Percentiles rank a stretch among this genome's conserved stretches.
These are phyloP conservation scores for Phytophthora europaea DNA, from an alignment of 352 stramenopile genomes.

Conservation along the genomic window DNA sequence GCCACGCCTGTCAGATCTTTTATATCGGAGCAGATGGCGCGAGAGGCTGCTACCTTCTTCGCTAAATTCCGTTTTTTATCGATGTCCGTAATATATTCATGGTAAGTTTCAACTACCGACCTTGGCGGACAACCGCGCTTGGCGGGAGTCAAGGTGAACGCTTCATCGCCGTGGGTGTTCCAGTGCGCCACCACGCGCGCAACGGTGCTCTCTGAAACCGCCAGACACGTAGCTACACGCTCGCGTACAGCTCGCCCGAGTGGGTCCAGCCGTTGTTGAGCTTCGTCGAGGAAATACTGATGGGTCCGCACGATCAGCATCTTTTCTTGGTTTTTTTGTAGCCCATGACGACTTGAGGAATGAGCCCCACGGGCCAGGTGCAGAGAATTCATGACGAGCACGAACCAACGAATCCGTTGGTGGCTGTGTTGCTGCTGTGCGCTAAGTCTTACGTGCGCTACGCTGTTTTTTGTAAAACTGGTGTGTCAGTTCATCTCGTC, in stretches of 20 bases:
- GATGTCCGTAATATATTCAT: conserved; percentile 2
- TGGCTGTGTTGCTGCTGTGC: too few relatives aligned
- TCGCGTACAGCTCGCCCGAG: background rate
- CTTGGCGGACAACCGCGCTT: background rate
- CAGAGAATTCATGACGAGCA: too few relatives aligned
- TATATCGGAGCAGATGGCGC: background rate
- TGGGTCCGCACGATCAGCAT: conserved; percentile 1
- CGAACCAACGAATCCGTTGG: too few relatives aligned
- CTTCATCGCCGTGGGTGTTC: background rate
- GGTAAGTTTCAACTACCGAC: conserved; percentile 1
- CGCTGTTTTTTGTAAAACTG: too few relatives aligned
- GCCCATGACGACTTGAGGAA: too few relatives aligned
- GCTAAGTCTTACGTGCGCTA: too few relatives aligned
- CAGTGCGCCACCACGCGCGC: background rate
- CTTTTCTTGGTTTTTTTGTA: conserved; percentile 7
- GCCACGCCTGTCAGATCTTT: background rate
- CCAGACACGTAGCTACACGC: background rate
- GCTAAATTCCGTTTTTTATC: conserved; percentile 1
- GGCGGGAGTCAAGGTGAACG: background rate
- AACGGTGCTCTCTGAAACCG: background rate
- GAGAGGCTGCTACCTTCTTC: background rate
- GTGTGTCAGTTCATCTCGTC: too few relatives aligned
- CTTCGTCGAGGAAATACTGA: conserved; percentile 5
- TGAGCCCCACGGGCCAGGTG: too few relatives aligned
- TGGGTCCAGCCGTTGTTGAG: conserved; percentile 2